Evolutionary conservation across 352 stramenopile species (phyloP), one percentile per base, ranked within the genome.

Genomic region (Blastocystis sp.): DNA sequence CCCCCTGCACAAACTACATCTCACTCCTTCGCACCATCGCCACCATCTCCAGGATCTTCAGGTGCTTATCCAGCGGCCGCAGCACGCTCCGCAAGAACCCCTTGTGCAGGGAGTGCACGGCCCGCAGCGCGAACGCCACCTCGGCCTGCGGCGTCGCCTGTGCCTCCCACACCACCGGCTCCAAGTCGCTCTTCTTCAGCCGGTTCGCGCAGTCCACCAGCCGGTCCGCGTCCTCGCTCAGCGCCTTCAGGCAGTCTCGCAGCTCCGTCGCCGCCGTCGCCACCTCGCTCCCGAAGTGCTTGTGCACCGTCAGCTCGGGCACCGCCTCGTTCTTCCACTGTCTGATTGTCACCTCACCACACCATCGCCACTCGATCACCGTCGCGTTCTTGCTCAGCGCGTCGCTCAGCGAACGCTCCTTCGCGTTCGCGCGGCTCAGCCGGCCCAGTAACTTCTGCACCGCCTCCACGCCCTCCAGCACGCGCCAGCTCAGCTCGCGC

Each of bases 331-430:
- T 34, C 28, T 34, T 34, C 28, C 28, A 34, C 28, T 34, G 28
- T 34, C 94, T 96, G 90, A 99, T 99, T 10, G 95, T 93, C 90
- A 98, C 96, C 2, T 96, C 96, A 65, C 94, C 93, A 4, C 96
- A 96, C 97, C 96, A 99, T 89, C 98, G 95, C 90, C 98, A 98
- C 14, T 97, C 95, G 41, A 93, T 91, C 88, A 93, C 91, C 53
- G 94, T 92, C 38, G 94, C 90, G 62, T 43, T 40, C 28, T 34
- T 34, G 28, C 28, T 34, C 28, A 34, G 28, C 28, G 28, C 28
- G 28, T 34, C 28, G 28, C 28, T 34, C 28, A 34, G 28, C 28
- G 28, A 34, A 34, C 28, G 28, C 28, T 34, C 28, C 28, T 34
- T 34, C 28, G 28, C 28, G 28, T 34, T 34, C 28, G 28, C 28